phyloP scores from a whole-genome alignment of 805 yeast species.

The Candida argentea region DNA sequence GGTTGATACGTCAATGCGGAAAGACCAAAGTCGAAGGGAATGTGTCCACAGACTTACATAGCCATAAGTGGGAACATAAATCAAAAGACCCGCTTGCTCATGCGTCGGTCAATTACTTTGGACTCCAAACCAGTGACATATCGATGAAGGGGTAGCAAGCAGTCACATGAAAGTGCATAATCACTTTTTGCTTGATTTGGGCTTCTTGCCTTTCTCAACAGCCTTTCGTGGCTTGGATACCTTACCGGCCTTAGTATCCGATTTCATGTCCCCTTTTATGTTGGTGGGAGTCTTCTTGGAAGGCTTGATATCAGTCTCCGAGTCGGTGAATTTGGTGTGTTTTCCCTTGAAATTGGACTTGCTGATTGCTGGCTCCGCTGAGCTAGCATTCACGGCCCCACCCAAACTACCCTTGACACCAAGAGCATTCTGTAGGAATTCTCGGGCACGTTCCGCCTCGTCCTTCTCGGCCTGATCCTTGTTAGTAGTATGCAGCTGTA shows the following conservation, averaged over 20 bases:
- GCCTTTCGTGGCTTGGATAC: neutral
- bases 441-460: slow-evolving; percentile 30
- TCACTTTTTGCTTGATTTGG: slow-evolving; percentile 3
- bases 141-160: too few species aligned
- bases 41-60: too few species aligned
- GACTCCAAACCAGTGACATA: slow-evolving; percentile 1
- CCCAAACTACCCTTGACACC: slow-evolving; percentile 22
- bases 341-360: slow-evolving; percentile 41
- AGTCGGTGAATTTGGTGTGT: slow-evolving; percentile 38
- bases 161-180: too few species aligned
- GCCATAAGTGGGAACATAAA: too few species aligned
- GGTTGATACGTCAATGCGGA: too few species aligned
- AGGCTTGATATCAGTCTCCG: slow-evolving; percentile 2
- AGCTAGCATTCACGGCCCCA: slow-evolving; percentile 19
- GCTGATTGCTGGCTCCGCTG: slow-evolving; percentile 41
- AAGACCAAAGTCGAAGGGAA: too few species aligned
- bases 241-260: slow-evolving; percentile 1
- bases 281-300: neutral
- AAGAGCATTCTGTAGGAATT: slow-evolving; percentile 36
- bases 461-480: slow-evolving; percentile 12
- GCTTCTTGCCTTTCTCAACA: slow-evolving; percentile 1
- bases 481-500: slow-evolving; percentile 15
- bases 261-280: slow-evolving; percentile 1
- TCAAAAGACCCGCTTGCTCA: too few species aligned
- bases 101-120: neutral